Evolutionary conservation across 306 rosid genomes (phyloP), one percentile per base, ranked within the genome.

Genomic region (Fragaria vesca): DNA sequence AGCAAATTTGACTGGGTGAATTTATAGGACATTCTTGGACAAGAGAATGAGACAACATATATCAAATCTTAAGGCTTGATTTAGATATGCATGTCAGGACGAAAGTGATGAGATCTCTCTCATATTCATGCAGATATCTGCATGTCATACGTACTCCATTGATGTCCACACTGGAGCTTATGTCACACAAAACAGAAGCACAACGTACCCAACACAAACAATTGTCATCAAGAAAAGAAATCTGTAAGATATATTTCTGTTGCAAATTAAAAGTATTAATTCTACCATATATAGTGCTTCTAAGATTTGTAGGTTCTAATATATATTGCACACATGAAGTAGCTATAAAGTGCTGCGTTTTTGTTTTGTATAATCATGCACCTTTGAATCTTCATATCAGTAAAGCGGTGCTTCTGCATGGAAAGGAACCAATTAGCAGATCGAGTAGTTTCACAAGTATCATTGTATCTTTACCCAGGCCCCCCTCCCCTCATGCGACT

Each of bases 21-120:
- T 12, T 9, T 7, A 26, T 62, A 28, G n/a, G 8, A 43, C 45
- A 36, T 16, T 32, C 70, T 66, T 18, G 26, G 42, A 40, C 70
- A 66, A 66, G 20, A 17, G 57, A 45, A 48, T 69, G 21, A 24
- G 73, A 69, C 57, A 69, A 69, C 40, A 24, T 69, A 2, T 69
- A 24, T 24, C 73, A 24, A 45, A 69, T 24, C 73, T 4, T 4
- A 45, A 45, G 50, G 32, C 72, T 38, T 38, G 5, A 38, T 5
- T 13, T 28, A 21, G 36, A 68, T 43, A n/a, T 43, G 51, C 34
- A 11, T 12, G 52, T 43, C 43, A 69, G n/a, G 73, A 45, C 21
- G 57, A 69, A 69, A 13, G 13, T 45, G 54, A 68, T 43, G 72
- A 43, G 55, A 60, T 38, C 42, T 47, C 18, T 60, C 34, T 24